Evolutionary conservation across 164 flowering plant genomes (phyloP), one percentile per base, ranked within the genome.

Genomic region (Vitis labrusca): DNA sequence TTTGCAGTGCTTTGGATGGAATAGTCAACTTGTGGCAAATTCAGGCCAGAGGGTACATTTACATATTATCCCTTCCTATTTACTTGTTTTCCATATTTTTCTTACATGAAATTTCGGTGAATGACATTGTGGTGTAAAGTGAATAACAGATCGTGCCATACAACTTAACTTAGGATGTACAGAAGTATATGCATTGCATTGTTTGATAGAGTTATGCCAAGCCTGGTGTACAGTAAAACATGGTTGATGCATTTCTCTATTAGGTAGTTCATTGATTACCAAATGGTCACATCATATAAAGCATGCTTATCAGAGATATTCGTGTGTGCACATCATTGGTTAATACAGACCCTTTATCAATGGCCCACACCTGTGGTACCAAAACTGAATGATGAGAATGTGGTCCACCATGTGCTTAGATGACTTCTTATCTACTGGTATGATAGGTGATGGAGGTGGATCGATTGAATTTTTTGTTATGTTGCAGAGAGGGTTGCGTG

Each of bases 1-100:
- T 68, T 74, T 83, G 75, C 93, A 93, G 98, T 78, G 92, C 99
- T 50, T 81, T 95, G 91, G 97, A 93, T 78, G 99, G 99, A 65
- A 50, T 85, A n/a, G 86, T 95, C 73, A 87, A 91, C 79, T 81
- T 95, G 67, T 95, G 99, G 99, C 88, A 90, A 80, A 47, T 93
- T 73, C 92, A 90, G 64, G 82, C 85, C 15, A 84, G 74, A 76
- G 95, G 98, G 99, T 93, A 81, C 50, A 62, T 64, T 65, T 63
- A 8, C 14, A 54, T 30, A 32, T 67, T 63, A 44, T 52, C 19
- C 56, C 19, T 12, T 27, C 19, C 12, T 59, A 15, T 48, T 73
- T 61, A 37, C 30, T 57, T 61, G 12, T 61, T 23, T 51, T 50
- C 19, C 14, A 19, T 44, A n/a, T 71, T 13, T 23, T 16, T 50